Evolutionary conservation across 495 filamentous ascomycete genomes (phyloP).

Genomic region (Penicillium subrubescens): DNA sequence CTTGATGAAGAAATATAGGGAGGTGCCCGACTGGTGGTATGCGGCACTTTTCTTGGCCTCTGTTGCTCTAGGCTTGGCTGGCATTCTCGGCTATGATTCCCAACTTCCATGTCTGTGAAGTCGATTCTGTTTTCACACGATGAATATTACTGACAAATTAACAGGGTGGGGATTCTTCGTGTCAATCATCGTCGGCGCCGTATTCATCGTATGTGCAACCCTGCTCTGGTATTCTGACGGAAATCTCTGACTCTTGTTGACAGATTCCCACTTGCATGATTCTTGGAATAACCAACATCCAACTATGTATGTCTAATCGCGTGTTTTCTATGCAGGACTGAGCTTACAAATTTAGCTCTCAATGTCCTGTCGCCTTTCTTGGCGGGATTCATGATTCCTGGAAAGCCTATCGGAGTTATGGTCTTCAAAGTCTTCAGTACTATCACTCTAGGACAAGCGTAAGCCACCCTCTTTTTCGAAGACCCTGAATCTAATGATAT

Average conservation of each 20-base stretch:
- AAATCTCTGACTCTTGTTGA: not conserved
- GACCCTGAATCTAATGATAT: not conserved
- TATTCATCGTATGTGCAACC: conserved; percentile 25
- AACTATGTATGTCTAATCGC: conserved; percentile 22
- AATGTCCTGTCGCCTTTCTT: conserved; percentile 66
- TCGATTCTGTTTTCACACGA: not conserved
- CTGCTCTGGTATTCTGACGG: too few species aligned
- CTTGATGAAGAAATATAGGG: conserved; percentile 29
- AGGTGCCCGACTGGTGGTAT: conserved; percentile 33
- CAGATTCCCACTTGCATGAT: conserved; percentile 36
- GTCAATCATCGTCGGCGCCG: conserved; percentile 36
- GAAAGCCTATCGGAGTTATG: conserved; percentile 61
- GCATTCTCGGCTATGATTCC: conserved; percentile 58
- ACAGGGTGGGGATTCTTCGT: conserved; percentile 62
- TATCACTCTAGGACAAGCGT: conserved; percentile 56
- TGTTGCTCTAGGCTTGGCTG: conserved; percentile 52
- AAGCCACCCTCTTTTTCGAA: too few species aligned
- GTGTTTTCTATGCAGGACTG: not conserved
- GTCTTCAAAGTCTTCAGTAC: conserved; percentile 70
- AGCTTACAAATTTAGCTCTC: conserved; percentile 40
- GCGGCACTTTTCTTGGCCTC: conserved; percentile 33
- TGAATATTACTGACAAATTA: not conserved
- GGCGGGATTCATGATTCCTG: conserved; percentile 64
- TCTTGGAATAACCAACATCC: conserved; percentile 59
- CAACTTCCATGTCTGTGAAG: conserved; percentile 44